Conservation (phyloP, 2,329 filamentous ascomycete genomes). For the Trichophyton benhamiae region DNA sequence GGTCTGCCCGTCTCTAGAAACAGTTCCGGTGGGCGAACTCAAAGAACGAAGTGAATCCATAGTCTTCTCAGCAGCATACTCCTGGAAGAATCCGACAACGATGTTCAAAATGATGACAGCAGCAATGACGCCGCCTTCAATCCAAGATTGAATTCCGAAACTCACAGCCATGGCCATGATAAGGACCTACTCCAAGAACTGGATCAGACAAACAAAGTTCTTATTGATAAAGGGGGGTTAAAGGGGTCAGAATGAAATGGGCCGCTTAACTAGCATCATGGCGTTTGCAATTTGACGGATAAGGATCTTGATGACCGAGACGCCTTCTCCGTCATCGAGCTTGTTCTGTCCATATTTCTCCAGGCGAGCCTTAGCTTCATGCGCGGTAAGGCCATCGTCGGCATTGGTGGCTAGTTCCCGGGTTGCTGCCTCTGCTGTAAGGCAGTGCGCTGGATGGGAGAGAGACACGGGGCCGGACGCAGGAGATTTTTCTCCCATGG, state of each 20-base stretch:
- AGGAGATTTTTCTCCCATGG: conserved; percentile 10
- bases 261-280: conserved; percentile 47
- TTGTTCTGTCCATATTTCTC: conserved; percentile 49
- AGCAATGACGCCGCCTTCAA: conserved; percentile 48
- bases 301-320: conserved; percentile 58
- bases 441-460: conserved; percentile 47
- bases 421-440: conserved; percentile 41
- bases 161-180: conserved; percentile 47
- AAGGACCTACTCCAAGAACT: conserved; percentile 28
- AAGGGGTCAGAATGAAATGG: conserved; percentile 13
- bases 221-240: not conserved
- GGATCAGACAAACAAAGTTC: conserved; percentile 17
- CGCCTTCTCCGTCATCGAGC: conserved; percentile 52
- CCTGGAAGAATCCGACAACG: conserved; percentile 45
- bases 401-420: conserved; percentile 43
- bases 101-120: conserved; percentile 49
- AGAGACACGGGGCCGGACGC: conserved; percentile 26
- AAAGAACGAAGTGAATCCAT: conserved; percentile 42
- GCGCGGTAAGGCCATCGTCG: conserved; percentile 43
- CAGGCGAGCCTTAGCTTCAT: conserved; percentile 44
- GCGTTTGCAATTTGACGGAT: conserved; percentile 54
- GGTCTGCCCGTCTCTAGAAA: conserved; percentile 40
- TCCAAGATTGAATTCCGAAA: conserved; percentile 47
- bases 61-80: conserved; percentile 43
- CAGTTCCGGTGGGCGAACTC: conserved; percentile 39